These are phyloP conservation scores for Nemania serpens DNA, from an alignment of 2,329 filamentous ascomycete genomes.

Conservation along the genomic window DNA sequence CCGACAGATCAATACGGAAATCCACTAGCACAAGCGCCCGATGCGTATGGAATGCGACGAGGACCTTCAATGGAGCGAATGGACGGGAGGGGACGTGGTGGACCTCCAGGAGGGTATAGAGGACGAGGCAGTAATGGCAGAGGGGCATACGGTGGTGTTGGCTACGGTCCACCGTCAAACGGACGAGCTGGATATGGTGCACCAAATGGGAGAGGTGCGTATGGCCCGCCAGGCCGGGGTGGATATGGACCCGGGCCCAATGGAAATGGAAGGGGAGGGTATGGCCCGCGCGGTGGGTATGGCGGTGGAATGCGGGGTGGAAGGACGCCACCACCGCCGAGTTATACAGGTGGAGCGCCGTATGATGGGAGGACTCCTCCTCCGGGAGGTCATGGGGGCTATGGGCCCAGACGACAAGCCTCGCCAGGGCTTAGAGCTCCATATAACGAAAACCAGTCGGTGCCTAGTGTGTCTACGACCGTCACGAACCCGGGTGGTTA, in stretches of 20 bases:
- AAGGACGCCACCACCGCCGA: constrained; percentile 48
- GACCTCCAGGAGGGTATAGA: constrained; percentile 52
- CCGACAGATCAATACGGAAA: constrained; percentile 69
- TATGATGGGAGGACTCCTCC: constrained; percentile 44
- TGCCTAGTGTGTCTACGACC: constrained; percentile 44
- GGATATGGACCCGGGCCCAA: constrained; percentile 43
- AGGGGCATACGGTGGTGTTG: constrained; percentile 45
- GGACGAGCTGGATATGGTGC: constrained; percentile 52
- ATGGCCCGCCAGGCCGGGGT: constrained; percentile 39
- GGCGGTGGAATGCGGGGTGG: constrained; percentile 21
- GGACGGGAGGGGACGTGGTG: constrained; percentile 61
- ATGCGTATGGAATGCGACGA: constrained; percentile 53
- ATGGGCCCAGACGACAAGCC: constrained; percentile 40
- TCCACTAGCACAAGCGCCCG: constrained; percentile 49
- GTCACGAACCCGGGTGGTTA: constrained; percentile 42
- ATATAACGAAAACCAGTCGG: constrained; percentile 46
- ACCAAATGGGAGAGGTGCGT: constrained; percentile 43
- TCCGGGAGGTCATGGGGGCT: constrained; percentile 35
- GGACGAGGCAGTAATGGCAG: constrained; percentile 57
- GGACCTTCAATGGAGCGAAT: constrained; percentile 54
- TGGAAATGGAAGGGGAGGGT: constrained; percentile 44
- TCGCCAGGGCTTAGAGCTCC: constrained; percentile 47
- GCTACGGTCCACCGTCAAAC: constrained; percentile 52
- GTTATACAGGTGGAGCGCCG: constrained; percentile 49
- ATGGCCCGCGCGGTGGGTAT: constrained; percentile 24